Evolutionary conservation across 2,329 filamentous ascomycete genomes (phyloP), one percentile per base, ranked within the genome.

Genomic region (Ambrosiella xylebori): DNA sequence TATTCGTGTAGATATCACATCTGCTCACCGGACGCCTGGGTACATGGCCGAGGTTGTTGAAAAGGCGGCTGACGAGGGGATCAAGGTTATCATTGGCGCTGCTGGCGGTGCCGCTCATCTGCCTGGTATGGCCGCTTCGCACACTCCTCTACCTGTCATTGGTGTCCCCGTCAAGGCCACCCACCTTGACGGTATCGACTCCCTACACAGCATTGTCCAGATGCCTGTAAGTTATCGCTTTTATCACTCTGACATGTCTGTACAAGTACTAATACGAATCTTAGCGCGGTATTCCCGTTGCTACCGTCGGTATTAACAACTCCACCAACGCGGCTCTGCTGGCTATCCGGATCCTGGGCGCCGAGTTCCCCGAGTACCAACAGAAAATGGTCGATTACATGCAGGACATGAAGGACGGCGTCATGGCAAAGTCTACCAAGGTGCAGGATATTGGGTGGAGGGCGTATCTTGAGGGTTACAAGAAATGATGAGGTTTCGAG

Each of bases 281-380:
- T 11, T 36, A 60, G 59, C 70, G 77, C 64, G 85, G 85, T 11
- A 78, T 84, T 54, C 86, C 86, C 8, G 82, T 84, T 12, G 85
- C 85, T 5, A 88, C 85, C 0, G 84, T 90, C 2, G 85, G 81
- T 9, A 88, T 89, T 68, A 87, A 88, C 69, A 89, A 89, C 70
- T 85, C 82, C 27, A 84, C 84, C 58, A 90, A 89, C 64, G 86
- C 86, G 0, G 85, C 81, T 0, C 72, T 88, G 15, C 70, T 88
- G n/a, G 85, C 85, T 0, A 76, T 84, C 17, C 73, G 84, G 15
- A 84, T 88, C 39, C 68, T 89, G 2, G 83, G 82, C 2, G 69
- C 77, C 2, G 73, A 71, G 41, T 77, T 84, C 59, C 69, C 71
- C 12, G 73, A 70, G n/a, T 73, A 85, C n/a, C 70, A 74, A 54